Base-by-base conservation (phyloP, 805 yeast species). In the Schizosaccharomyces lindneri region DNA sequence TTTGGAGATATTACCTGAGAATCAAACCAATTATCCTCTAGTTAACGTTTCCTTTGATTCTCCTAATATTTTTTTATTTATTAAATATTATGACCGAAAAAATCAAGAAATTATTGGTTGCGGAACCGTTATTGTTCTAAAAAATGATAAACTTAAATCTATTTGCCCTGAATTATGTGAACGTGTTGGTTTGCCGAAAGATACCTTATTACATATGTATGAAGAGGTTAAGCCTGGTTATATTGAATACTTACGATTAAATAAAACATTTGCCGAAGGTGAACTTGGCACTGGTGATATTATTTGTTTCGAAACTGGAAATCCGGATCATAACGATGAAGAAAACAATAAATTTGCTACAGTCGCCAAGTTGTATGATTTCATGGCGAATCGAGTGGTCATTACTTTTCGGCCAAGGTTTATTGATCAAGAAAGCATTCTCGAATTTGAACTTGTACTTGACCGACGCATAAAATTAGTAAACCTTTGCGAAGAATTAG, bases 21-120 rank as follows among this genome's bases (percentile, higher is more conserved):
- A 24, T 51, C 29, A 19, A 21, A 43, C 59, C 5, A 17, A 9
- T 17, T 4, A n/a, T 46, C 11, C 51, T 46, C 51, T 46, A 1
- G 17, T 24, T 19, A n/a, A 46, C 5, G 27, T 19, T 19, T 19
- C 21, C 13, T 19, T 24, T 46, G 51, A 24, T 19, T 39, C 31
- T 19, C 21, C 13, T n/a, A 36, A 41, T 36, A 13, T n/a, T 5
- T 62, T 69, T 15, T 59, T 72, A 4, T 73, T 73, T 65, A 65
- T 87, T 60, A 87, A 88, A 69, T 76, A 76, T 64, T 87, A 83
- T 71, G 89, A 87, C 67, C 76, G 76, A 1, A 68, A 69, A 4
- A 66, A 71, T 0, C 84, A 81, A 68, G 69, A 74, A 5, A 68
- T 87, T n/a, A 71, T 69, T 19, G 95, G 95, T 0, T 71, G 84